Conservation (phyloP, 495 filamentous ascomycete species). For the Glarea lozoyensis region DNA sequence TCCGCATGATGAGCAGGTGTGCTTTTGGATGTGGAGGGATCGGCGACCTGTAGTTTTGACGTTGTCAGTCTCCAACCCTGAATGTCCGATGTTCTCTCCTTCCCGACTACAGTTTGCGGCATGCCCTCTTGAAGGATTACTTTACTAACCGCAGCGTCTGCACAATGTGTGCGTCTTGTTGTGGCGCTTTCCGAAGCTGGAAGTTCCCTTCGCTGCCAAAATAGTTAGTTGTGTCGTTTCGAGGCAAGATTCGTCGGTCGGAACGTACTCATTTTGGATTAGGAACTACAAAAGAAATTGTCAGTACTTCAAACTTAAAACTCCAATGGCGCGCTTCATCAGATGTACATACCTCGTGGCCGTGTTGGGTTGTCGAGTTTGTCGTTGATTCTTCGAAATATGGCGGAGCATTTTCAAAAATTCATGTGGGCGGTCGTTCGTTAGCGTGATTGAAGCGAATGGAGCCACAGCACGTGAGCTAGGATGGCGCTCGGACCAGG, state of each 20-base stretch:
- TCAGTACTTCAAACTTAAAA: slow-evolving; percentile 6
- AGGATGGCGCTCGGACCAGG: no score
- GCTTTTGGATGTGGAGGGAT: slow-evolving; percentile 98
- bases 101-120: not conserved
- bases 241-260: slow-evolving; percentile 16
- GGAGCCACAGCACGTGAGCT: no score
- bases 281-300: slow-evolving; percentile 23
- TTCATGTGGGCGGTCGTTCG: slow-evolving; percentile 1
- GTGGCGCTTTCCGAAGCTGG: slow-evolving; percentile 94
- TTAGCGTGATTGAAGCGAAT: not conserved
- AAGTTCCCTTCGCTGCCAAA: slow-evolving; percentile 73
- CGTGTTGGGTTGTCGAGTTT: slow-evolving; percentile 10
- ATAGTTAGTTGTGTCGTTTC: slow-evolving; percentile 10
- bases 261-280: slow-evolving; percentile 59
- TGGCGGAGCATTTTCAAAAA: slow-evolving; percentile 4
- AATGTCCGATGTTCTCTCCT: slow-evolving; percentile 1
- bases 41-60: slow-evolving; percentile 62
- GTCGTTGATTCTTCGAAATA: slow-evolving; percentile 12
- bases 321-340: not conserved
- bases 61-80: slow-evolving; percentile 15
- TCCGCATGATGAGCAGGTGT: slow-evolving; percentile 93
- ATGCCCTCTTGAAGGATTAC: not conserved
- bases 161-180: slow-evolving; percentile 99
- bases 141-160: slow-evolving; percentile 92
- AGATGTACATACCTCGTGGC: slow-evolving; percentile 7